Evolutionary conservation across 495 filamentous ascomycete species (phyloP).

Genomic region (Parmelia sp.): DNA sequence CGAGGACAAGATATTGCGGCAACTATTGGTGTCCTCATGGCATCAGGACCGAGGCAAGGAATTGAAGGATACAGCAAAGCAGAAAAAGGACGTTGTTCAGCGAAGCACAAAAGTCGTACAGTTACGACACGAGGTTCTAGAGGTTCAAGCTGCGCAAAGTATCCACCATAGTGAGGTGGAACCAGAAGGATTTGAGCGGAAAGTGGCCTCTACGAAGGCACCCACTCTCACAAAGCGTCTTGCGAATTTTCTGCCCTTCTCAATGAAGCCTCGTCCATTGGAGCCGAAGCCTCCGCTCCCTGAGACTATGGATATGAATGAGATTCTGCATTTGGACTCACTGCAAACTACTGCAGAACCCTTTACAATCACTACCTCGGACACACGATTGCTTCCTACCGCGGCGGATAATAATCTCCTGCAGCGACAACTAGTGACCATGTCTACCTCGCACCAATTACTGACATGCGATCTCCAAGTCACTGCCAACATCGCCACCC

Average conservation of each 20-base stretch:
- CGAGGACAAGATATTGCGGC: neutral
- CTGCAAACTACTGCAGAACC: neutral
- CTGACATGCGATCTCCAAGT: conserved; percentile 9
- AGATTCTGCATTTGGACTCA: neutral
- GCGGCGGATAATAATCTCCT: neutral
- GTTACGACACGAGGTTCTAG: neutral
- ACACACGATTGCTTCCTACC: neutral
- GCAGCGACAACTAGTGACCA: neutral
- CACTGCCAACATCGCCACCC: neutral
- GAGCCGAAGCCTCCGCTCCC: neutral
- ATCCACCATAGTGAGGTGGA: neutral
- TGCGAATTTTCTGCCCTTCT: conserved; percentile 8
- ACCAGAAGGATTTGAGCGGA: neutral
- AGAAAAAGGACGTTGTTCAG: neutral
- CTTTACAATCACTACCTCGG: neutral
- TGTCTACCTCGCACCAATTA: neutral
- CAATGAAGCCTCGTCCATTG: neutral
- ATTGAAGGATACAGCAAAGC: neutral
- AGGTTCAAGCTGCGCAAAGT: neutral
- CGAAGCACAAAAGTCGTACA: conserved; percentile 3
- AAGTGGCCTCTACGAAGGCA: neutral
- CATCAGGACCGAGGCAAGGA: conserved; percentile 2
- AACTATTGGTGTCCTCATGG: conserved; percentile 7
- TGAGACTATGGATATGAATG: neutral
- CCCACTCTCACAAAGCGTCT: conserved; percentile 2